Evolutionary conservation across 306 rosid species (phyloP), one percentile per base, ranked within the genome.

Genomic region (Vachellia collinsii): DNA sequence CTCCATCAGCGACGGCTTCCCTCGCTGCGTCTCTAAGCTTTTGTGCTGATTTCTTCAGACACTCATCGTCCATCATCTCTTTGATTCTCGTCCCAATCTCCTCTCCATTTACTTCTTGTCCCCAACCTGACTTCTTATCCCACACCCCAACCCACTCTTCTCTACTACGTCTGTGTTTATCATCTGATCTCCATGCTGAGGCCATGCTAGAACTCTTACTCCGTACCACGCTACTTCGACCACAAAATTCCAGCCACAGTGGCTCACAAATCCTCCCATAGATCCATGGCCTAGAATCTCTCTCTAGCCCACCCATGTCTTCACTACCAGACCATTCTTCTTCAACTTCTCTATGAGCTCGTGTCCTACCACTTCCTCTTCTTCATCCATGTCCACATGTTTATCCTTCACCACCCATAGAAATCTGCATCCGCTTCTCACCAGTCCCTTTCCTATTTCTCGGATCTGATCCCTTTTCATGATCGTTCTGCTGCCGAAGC

Each of bases 351-450:
- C 68, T 64, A 78, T 46, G 3, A 82, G 34, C 3, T 86, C 88
- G 7, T 11, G 5, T 1, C 84, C 89, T 8, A 81, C 12, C 8
- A 71, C 8, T 11, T 48, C 74, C 20, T 74, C 79, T 9, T 74
- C 50, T 8, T 80, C 83, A 4, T 80, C 83, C 6, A 66, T 64
- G 8, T 81, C 84, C 29, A 81, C 77, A 3, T 3, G 16, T 50
- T 84, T 89, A 12, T 83, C 81, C 82, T 91, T 89, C 81, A 81
- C 79, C 46, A 85, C 86, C 91, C 91, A 91, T 78, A 91, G 46
- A 75, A 89, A 91, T 13, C 42, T 81, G 64, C 48, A 81, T 76
- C 90, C 89, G 80, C 90, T 71, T 8, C 20, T 51, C 39, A 80
- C 36, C n/a, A 91, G 66, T 59, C 93, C 93, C 3, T 77, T 41